Conservation (phyloP, 2,329 filamentous ascomycete genomes). For the Ophiostoma perfectum region DNA sequence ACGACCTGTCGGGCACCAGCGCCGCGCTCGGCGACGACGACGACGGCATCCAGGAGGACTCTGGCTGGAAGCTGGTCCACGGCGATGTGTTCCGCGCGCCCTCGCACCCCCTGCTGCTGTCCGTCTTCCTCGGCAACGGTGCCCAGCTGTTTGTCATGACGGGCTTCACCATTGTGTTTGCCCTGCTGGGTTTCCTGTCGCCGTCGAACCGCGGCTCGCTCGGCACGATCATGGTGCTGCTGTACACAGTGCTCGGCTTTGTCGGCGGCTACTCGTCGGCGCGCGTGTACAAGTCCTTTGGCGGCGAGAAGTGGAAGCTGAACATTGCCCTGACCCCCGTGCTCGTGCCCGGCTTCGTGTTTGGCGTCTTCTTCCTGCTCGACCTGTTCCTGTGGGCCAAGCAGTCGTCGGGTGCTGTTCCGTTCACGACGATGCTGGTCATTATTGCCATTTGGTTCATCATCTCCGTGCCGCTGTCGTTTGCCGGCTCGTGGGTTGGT, state of each 20-base stretch:
- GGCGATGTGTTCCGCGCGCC: constrained; percentile 94
- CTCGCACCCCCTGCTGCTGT: constrained; percentile 73
- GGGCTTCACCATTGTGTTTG: constrained; percentile 87
- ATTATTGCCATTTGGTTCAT: constrained; percentile 93
- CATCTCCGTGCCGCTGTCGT: constrained; percentile 86
- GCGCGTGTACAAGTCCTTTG: constrained; percentile 89
- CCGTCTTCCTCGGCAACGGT: constrained; percentile 85
- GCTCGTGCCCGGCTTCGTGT: constrained; percentile 80
- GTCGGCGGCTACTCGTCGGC: constrained; percentile 87
- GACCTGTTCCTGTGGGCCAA: constrained; percentile 97
- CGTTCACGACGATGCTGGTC: constrained; percentile 94
- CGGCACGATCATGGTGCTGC: constrained; percentile 84
- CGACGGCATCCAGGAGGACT: constrained; percentile 94
- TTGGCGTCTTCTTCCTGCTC: constrained; percentile 82
- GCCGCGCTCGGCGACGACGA: constrained; percentile 53
- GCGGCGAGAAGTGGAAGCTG: constrained; percentile 88
- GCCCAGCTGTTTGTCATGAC: constrained; percentile 98
- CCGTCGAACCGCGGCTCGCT: constrained; percentile 93
- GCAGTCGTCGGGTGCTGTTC: constrained; percentile 85
- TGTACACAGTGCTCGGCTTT: constrained; percentile 89
- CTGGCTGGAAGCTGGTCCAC: constrained; percentile 96
- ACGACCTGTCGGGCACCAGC: constrained; percentile 76
- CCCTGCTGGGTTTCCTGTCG: constrained; percentile 87
- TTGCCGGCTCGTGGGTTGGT: constrained; percentile 86
- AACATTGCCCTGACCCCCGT: constrained; percentile 86